A percentile compares a stretch with the other conserved stretches of the same genome.
phyloP scores from a whole-genome alignment of 75 land plant genomes.

The Pinus taeda region DNA sequence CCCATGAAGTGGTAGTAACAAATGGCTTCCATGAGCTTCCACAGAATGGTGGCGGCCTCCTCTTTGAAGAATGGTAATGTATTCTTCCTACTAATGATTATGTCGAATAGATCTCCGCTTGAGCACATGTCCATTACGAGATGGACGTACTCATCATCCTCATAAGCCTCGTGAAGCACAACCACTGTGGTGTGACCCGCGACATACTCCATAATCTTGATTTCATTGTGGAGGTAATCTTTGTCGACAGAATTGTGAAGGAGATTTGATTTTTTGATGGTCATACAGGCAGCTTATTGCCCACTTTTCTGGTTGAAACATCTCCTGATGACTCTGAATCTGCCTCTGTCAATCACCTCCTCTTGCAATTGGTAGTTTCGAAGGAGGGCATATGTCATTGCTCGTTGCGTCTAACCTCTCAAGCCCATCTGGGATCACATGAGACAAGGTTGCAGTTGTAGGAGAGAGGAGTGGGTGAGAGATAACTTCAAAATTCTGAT shows the following conservation, averaged over 20 bases:
- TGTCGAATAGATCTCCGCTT: conserved; percentile 34
- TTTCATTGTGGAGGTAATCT: conserved; percentile 37
- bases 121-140: conserved; percentile 31
- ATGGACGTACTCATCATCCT: conserved; percentile 24
- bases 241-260: conserved; percentile 38
- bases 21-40: conserved; percentile 30
- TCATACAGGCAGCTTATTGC: conserved; percentile 37
- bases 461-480: too few species aligned
- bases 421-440: too few species aligned
- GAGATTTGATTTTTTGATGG: conserved; percentile 15
- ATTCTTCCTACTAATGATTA: conserved; percentile 4
- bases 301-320: conserved; percentile 16
- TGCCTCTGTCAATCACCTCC: conserved; percentile 48
- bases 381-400: too few species aligned
- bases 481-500: too few species aligned
- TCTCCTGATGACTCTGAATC: conserved; percentile 41
- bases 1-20: conserved; percentile 48
- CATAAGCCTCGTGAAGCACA: conserved; percentile 25
- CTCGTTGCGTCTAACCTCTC: too few species aligned
- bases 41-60: conserved; percentile 33
- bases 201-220: conserved; percentile 28
- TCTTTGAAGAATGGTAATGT: conserved; percentile 17
- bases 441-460: too few species aligned
- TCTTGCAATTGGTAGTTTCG: neutral
- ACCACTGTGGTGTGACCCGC: conserved; percentile 32